A percentile compares a stretch with the other conserved stretches of the same genome.
These are phyloP conservation scores for Gautieria morchelliformis DNA, from an alignment of 768 basidiomycete species.

Conservation along the genomic window DNA sequence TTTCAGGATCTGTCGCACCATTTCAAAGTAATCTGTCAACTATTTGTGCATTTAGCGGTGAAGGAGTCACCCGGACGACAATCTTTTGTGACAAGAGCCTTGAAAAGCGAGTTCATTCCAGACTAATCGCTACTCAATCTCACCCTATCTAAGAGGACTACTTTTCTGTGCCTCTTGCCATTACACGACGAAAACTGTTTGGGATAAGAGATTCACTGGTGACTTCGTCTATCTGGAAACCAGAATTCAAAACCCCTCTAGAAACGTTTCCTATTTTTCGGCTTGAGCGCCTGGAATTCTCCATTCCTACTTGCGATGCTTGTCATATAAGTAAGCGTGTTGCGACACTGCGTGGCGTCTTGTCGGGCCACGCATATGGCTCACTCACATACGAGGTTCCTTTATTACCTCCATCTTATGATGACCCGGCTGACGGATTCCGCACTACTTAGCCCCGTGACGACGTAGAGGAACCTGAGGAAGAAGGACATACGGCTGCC, in stretches of 20 bases:
- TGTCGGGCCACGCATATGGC: constrained; percentile 67
- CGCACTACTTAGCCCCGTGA: background rate
- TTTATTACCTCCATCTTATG: background rate
- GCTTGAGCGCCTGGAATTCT: constrained; percentile 41
- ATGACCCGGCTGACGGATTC: background rate
- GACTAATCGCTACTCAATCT: background rate
- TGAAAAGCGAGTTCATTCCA: constrained; percentile 35
- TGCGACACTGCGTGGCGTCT: constrained; percentile 51
- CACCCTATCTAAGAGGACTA: constrained; percentile 40
- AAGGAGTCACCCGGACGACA: constrained; percentile 40
- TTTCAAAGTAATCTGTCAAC: constrained; percentile 82
- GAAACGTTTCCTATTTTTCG: constrained; percentile 60
- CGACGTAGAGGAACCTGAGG: background rate
- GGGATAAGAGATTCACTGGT: constrained; percentile 70
- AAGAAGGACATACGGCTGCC: constrained; percentile 8
- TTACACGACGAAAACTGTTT: constrained; percentile 57
- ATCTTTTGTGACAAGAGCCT: constrained; percentile 42
- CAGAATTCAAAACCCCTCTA: constrained; percentile 54
- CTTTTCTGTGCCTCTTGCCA: constrained; percentile 59
- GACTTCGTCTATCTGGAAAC: constrained; percentile 76
- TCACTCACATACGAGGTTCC: constrained; percentile 54
- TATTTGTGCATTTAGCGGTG: constrained; percentile 76
- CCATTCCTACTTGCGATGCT: constrained; percentile 66
- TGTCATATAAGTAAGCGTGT: constrained; percentile 66
- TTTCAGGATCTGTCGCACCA: constrained; percentile 52